phyloP scores from a whole-genome alignment of 441 rosid species.

The Raphanus hybrid region DNA sequence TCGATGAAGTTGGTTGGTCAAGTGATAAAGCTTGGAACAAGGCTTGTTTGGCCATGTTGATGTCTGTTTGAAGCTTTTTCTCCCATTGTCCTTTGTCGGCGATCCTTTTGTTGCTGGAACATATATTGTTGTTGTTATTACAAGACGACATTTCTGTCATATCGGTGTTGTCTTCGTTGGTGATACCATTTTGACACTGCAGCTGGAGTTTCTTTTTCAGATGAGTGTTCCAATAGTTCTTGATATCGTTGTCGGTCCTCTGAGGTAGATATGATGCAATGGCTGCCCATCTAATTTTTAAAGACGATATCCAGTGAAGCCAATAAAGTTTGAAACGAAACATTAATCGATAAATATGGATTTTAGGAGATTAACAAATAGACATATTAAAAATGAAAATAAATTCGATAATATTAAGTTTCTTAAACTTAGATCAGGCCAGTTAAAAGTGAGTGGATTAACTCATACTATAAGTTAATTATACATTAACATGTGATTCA shows the following conservation, averaged over 20 bases:
- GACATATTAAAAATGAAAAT: not conserved
- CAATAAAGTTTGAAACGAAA: not conserved
- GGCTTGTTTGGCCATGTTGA: conserved; percentile 46
- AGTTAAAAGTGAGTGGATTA: not conserved
- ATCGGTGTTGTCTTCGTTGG: conserved; percentile 24
- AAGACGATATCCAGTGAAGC: not conserved
- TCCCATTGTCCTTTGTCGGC: conserved; percentile 4
- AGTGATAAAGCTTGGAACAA: conserved; percentile 41
- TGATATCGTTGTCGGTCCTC: conserved; percentile 92
- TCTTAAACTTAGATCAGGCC: not conserved
- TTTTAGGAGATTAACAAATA: too few species aligned
- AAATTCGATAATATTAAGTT: not conserved
- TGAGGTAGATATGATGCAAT: conserved; percentile 98
- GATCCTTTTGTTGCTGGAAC: not conserved
- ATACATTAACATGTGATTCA: not conserved
- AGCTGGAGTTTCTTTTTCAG: conserved; percentile 83
- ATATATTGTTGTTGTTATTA: not conserved
- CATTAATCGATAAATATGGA: too few species aligned
- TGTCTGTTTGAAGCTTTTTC: conserved; percentile 10
- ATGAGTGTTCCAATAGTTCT: conserved; percentile 98
- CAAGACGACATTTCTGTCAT: conserved; percentile 7
- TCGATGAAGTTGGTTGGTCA: conserved; percentile 36
- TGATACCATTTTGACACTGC: conserved; percentile 48
- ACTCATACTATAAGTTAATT: not conserved
- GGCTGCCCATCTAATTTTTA: conserved; percentile 86